Evolutionary conservation across 2,329 filamentous ascomycete genomes (phyloP).

Genomic region (Cladorrhinum sp.): DNA sequence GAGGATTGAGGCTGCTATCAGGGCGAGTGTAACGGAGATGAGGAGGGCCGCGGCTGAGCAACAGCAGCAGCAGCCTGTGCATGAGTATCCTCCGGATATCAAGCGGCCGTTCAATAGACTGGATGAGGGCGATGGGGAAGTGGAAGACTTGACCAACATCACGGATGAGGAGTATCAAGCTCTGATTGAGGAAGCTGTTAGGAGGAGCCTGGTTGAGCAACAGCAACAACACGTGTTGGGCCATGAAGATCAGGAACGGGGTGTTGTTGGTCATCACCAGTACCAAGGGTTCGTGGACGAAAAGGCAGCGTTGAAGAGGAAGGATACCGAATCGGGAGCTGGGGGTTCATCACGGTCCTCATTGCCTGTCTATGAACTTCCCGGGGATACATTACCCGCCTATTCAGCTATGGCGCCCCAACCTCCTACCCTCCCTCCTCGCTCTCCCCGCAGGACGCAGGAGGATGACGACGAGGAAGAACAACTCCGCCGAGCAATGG

Average conservation of each 20-base stretch:
- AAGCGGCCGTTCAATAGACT: neutral
- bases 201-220: conserved; percentile 43
- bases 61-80: conserved; percentile 15
- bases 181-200: conserved; percentile 54
- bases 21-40: conserved; percentile 64
- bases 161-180: conserved; percentile 58
- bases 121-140: conserved; percentile 30
- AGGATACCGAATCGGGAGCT: conserved; percentile 4
- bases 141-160: conserved; percentile 41
- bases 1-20: conserved; percentile 68
- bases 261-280: neutral
- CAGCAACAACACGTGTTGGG: conserved; percentile 4
- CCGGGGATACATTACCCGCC: neutral
- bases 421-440: neutral
- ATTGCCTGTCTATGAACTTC: neutral
- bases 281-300: neutral
- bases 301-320: conserved; percentile 18
- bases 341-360: neutral
- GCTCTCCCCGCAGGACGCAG: neutral
- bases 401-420: neutral
- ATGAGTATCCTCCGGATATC: neutral
- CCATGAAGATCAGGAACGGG: conserved; percentile 16
- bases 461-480: conserved; percentile 38
- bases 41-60: conserved; percentile 28
- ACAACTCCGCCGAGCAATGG: conserved; percentile 46